phyloP scores from a whole-genome alignment of 2,329 filamentous ascomycete species.

The Zelopaecilomyces penicillatus region DNA sequence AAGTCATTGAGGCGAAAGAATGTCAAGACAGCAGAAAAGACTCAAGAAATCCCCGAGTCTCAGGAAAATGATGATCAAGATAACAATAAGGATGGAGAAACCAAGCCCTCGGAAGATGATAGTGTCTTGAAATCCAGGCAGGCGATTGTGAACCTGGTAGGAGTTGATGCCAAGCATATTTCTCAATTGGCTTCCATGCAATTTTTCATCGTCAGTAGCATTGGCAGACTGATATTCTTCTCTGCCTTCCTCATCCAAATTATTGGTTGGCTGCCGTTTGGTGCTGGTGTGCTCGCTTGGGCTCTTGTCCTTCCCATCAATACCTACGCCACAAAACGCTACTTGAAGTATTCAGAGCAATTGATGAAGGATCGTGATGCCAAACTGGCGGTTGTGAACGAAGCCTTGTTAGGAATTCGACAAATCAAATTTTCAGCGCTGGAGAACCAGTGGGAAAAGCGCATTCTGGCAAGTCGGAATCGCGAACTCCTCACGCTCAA shows the following conservation, averaged over 20 bases:
- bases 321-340: constrained; percentile 55
- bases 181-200: constrained; percentile 61
- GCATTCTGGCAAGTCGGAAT: constrained; percentile 54
- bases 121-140: constrained; percentile 45
- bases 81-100: constrained; percentile 22
- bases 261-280: constrained; percentile 62
- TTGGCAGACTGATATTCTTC: constrained; percentile 57
- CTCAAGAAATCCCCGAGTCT: constrained; percentile 23
- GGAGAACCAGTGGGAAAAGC: constrained; percentile 65
- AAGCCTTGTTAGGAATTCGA: constrained; percentile 69
- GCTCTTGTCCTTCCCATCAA: constrained; percentile 60
- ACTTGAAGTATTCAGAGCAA: constrained; percentile 55
- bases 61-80: constrained; percentile 9
- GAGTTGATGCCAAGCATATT: constrained; percentile 64
- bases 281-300: constrained; percentile 58
- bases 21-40: constrained; percentile 54
- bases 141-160: constrained; percentile 68
- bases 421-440: constrained; percentile 80
- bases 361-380: constrained; percentile 70
- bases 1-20: constrained; percentile 74
- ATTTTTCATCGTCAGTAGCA: constrained; percentile 53
- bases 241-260: constrained; percentile 58
- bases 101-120: constrained; percentile 39
- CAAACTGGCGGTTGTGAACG: constrained; percentile 68
- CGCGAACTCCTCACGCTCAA: constrained; percentile 60